These are phyloP conservation scores for Candida dendrica DNA, from an alignment of 805 yeast species.

Conservation along the genomic window DNA sequence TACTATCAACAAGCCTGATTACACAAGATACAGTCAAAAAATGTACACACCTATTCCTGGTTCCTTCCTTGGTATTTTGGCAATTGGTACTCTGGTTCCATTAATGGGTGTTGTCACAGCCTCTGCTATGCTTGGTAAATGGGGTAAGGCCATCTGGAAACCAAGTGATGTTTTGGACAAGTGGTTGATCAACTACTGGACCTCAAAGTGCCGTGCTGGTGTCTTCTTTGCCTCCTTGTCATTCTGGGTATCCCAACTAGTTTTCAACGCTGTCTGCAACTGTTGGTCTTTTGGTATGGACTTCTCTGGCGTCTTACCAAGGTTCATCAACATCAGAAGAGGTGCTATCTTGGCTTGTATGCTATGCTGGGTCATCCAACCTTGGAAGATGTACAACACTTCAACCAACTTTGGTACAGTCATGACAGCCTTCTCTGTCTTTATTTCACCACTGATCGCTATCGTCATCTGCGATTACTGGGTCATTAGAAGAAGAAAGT, in stretches of 20 bases:
- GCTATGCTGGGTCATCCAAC: slow-evolving; percentile 29
- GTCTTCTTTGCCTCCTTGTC: slow-evolving; percentile 34
- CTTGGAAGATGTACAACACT: slow-evolving; percentile 33
- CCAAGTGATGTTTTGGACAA: slow-evolving; percentile 33
- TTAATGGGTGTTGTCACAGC: slow-evolving; percentile 20
- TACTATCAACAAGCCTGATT: slow-evolving; percentile 27
- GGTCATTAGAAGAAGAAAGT: slow-evolving; percentile 22
- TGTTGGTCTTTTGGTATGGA: slow-evolving; percentile 38
- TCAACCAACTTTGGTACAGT: slow-evolving; percentile 28
- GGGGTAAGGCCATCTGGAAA: slow-evolving; percentile 33
- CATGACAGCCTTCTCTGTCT: slow-evolving; percentile 29
- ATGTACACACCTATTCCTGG: slow-evolving; percentile 12
- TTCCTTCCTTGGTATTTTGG: slow-evolving; percentile 13
- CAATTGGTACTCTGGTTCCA: slow-evolving; percentile 21
- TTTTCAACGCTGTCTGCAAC: slow-evolving; percentile 25
- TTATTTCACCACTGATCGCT: slow-evolving; percentile 33
- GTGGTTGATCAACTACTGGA: slow-evolving; percentile 34
- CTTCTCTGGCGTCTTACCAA: slow-evolving; percentile 13
- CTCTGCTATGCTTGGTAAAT: slow-evolving; percentile 14
- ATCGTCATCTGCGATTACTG: slow-evolving; percentile 31
- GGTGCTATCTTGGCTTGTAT: slow-evolving; percentile 22
- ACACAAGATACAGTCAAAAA: slow-evolving; percentile 17
- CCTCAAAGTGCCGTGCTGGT: slow-evolving; percentile 36
- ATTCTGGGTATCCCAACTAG: slow-evolving; percentile 13
- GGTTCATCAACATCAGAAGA: not conserved